These are phyloP conservation scores for Leccinum angustisporum DNA, from an alignment of 1,284 basidiomycete species.

Conservation along the genomic window DNA sequence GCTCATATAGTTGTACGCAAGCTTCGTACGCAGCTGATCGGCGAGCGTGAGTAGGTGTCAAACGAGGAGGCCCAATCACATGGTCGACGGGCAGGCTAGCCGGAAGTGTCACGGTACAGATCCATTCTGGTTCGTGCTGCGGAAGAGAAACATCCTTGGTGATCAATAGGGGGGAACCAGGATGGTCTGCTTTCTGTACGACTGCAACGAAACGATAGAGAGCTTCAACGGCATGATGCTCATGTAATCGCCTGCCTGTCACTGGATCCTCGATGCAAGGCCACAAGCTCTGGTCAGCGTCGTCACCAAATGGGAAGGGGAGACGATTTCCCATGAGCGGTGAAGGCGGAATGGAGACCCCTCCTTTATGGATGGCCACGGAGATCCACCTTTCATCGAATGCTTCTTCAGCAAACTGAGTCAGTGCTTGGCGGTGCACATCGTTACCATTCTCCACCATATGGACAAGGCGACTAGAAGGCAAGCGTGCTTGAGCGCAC, in stretches of 20 bases:
- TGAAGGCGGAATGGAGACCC: constrained; percentile 46
- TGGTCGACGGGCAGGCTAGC: constrained; percentile 39
- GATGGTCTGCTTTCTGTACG: constrained; percentile 13
- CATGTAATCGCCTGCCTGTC: constrained; percentile 55
- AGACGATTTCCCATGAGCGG: constrained; percentile 42
- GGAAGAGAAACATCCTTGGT: constrained; percentile 15
- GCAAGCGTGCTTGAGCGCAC: constrained; percentile 45
- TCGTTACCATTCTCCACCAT: constrained; percentile 62
- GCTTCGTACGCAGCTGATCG: constrained; percentile 55
- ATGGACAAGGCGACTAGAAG: constrained; percentile 55
- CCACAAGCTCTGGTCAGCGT: constrained; percentile 39
- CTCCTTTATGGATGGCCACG: constrained; percentile 38
- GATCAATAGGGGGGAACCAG: constrained; percentile 43
- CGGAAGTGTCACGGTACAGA: constrained; percentile 53
- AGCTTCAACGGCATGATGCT: constrained; percentile 52
- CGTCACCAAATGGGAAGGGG: constrained; percentile 48
- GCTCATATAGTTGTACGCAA: constrained; percentile 51
- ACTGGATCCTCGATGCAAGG: constrained; percentile 47
- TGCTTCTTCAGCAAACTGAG: constrained; percentile 32
- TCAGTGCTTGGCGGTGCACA: constrained; percentile 51
- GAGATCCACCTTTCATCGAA: constrained; percentile 45
- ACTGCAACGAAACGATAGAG: constrained; percentile 50
- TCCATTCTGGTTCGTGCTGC: constrained; percentile 29
- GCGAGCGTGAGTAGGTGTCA: constrained; percentile 52
- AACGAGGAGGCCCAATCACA: constrained; percentile 45